A percentile compares a stretch with the other conserved stretches of the same genome.
These are phyloP conservation scores for Trichophyton schoenleinii DNA, from an alignment of 2,329 filamentous ascomycete genomes.

Conservation along the genomic window DNA sequence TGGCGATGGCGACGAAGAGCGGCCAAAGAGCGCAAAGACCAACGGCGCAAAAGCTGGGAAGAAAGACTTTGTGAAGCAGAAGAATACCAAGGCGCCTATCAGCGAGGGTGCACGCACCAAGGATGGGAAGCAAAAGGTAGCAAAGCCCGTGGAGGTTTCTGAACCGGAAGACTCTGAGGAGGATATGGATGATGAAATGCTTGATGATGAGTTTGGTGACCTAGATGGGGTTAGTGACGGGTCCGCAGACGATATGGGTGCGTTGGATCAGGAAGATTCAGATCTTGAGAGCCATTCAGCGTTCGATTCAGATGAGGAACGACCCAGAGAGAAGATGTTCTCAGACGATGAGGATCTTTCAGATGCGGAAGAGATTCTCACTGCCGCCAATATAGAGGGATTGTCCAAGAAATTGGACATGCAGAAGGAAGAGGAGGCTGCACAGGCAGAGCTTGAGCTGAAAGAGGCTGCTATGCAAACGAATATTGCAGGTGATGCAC, in stretches of 20 bases:
- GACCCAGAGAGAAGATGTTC: conserved; percentile 59
- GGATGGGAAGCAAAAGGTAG: conserved; percentile 26
- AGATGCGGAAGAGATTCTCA: conserved; percentile 79
- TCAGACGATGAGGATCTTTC: conserved; percentile 89
- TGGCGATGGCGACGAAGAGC: conserved; percentile 37
- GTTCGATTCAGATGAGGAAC: conserved; percentile 59
- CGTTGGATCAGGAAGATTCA: conserved; percentile 44
- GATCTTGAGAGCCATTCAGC: conserved; percentile 46
- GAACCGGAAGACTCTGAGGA: conserved; percentile 28
- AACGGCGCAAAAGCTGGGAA: conserved; percentile 31
- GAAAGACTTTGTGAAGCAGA: conserved; percentile 28
- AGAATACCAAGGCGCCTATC: conserved; percentile 18
- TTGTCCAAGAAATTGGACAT: conserved; percentile 74
- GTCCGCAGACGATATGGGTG: conserved; percentile 27
- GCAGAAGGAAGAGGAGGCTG: conserved; percentile 63
- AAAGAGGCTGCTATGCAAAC: conserved; percentile 79
- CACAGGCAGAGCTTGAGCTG: conserved; percentile 72
- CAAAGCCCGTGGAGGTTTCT: conserved; percentile 21
- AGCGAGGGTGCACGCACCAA: neutral
- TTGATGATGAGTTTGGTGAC: conserved; percentile 38
- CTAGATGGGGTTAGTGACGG: conserved; percentile 30
- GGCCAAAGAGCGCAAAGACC: conserved; percentile 50
- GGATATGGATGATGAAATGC: conserved; percentile 28
- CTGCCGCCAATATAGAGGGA: conserved; percentile 90
- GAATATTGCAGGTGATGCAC: conserved; percentile 71